Evolutionary conservation across 2,329 filamentous ascomycete genomes (phyloP), one percentile per base, ranked within the genome.

Genomic region (Pestalotiopsis sp.): DNA sequence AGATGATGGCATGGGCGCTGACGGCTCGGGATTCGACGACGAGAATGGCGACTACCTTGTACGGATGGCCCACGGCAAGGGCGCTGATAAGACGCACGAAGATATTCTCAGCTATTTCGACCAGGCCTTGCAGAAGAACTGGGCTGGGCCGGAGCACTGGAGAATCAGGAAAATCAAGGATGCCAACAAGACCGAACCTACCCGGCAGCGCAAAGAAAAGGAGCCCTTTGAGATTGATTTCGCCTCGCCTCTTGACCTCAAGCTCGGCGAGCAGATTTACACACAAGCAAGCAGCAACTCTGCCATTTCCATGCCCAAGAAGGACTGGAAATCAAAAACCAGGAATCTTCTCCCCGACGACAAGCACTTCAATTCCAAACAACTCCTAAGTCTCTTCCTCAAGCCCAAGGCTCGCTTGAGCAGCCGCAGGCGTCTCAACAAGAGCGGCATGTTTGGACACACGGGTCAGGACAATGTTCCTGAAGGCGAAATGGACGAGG

Each of bases 61-160:
- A 7, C 92, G 92, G n/a, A 90, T 97, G 83, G 89, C 88, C 56
- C 92, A 92, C 73, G 83, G 85, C 17, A 86, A 88, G 65, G 89
- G 90, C 67, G 86, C 86, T 64, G 93, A 93, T 75, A 86, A 86
- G 76, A 83, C 92, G 78, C 94, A 98, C 77, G 94, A 98, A 74
- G 95, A 97, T 75, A 97, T 99, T 68, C 87, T 99, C n/a, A 92
- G 93, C 77, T 99, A 98, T 82, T 99, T 99, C 77, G 96, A 99
- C 79, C 94, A 97, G 76, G 95, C 95, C 2, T 83, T 98, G 58
- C 93, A 96, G 78, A 98, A 97, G 86, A 98, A 98, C 76, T 99
- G 96, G 95, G 92, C 92, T 5, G 97, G 94, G 63, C 95, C 96
- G n/a, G 96, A 98, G 79, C 96, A 99, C 81, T 99, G 96, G 96